Conservation (phyloP, 768 basidiomycete species). For the Lactarius hatsudake region DNA sequence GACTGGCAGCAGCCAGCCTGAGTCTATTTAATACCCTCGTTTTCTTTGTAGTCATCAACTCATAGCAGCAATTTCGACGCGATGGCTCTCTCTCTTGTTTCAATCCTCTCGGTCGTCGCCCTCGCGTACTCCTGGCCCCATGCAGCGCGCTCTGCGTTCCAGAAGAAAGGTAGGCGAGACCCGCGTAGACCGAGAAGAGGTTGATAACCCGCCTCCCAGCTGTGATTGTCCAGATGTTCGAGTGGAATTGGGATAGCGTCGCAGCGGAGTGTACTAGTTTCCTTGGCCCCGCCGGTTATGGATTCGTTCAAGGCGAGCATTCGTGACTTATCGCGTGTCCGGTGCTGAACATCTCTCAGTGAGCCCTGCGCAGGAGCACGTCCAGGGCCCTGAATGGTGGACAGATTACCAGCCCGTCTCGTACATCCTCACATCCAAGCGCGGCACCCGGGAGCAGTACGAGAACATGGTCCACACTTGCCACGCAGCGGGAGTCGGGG, state of each 20-base stretch:
- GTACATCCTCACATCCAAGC: slow-evolving; percentile 62
- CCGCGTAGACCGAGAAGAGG: neutral
- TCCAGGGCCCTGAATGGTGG: slow-evolving; percentile 64
- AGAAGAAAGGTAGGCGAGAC: neutral
- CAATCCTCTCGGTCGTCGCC: neutral
- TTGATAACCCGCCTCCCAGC: slow-evolving; percentile 23
- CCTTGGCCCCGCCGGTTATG: slow-evolving; percentile 60
- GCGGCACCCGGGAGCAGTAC: slow-evolving; percentile 55
- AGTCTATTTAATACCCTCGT: neutral
- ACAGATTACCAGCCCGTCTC: slow-evolving; percentile 72
- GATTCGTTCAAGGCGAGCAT: slow-evolving; percentile 58
- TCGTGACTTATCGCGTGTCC: neutral
- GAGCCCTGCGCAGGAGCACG: slow-evolving; percentile 57
- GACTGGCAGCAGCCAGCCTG: neutral
- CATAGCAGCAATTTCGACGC: neutral
- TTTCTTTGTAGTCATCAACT: neutral
- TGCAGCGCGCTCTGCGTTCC: neutral
- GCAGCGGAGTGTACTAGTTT: slow-evolving; percentile 63
- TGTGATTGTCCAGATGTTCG: slow-evolving; percentile 70
- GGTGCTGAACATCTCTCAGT: slow-evolving; percentile 28
- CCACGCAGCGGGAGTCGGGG: slow-evolving; percentile 39
- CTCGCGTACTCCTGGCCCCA: neutral
- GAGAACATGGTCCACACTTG: slow-evolving; percentile 41
- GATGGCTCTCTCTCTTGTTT: neutral
- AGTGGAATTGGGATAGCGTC: slow-evolving; percentile 56